Conservation (phyloP, 352 stramenopile genomes). For the Phytophthora pistaciae region DNA sequence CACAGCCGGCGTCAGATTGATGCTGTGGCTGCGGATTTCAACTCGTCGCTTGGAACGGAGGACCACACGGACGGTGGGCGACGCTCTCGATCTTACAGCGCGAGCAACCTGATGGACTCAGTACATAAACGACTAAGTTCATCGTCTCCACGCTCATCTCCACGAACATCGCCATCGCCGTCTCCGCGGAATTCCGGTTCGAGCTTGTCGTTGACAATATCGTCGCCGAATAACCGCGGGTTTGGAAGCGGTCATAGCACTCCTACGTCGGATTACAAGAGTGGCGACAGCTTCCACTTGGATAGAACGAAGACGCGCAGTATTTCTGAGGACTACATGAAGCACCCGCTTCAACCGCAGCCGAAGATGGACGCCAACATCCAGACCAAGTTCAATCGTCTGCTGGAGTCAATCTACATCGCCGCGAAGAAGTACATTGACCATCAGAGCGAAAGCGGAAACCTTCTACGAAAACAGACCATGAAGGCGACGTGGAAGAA, state of each 20-base stretch:
- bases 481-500: constrained; percentile 91
- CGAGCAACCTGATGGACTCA: constrained; percentile 86
- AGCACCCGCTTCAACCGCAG: constrained; percentile 58
- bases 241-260: constrained; percentile 75
- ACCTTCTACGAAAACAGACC: constrained; percentile 69
- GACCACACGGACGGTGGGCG: constrained; percentile 59
- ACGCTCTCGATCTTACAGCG: constrained; percentile 82
- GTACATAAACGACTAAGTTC: constrained; percentile 83
- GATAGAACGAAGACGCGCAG: constrained; percentile 73
- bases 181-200: constrained; percentile 57
- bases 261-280: constrained; percentile 66
- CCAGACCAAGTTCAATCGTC: constrained; percentile 82
- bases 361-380: constrained; percentile 90
- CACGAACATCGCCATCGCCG: constrained; percentile 63
- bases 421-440: constrained; percentile 90
- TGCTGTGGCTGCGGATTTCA: constrained; percentile 89
- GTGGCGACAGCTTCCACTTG: constrained; percentile 62
- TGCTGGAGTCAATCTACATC: constrained; percentile 88
- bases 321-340: constrained; percentile 83
- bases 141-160: constrained; percentile 73
- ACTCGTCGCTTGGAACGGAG: constrained; percentile 80
- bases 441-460: constrained; percentile 68
- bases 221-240: constrained; percentile 73
- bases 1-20: constrained; percentile 90
- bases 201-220: constrained; percentile 76